These are phyloP conservation scores for Diaporthe aspalathi DNA, from an alignment of 2,329 filamentous ascomycete species.

Conservation along the genomic window DNA sequence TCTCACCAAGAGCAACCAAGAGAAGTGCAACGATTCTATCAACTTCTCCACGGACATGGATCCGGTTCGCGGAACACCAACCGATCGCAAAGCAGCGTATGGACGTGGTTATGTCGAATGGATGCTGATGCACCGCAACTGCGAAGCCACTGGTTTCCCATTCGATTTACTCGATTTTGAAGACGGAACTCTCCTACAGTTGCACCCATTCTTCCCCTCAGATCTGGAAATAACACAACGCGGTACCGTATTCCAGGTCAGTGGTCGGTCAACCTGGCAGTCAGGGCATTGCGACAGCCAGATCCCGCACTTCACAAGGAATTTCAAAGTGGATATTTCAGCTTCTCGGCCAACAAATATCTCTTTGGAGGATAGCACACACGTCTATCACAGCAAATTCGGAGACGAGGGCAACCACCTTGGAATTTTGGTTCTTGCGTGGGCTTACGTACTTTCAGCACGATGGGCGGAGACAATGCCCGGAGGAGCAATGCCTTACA, in stretches of 20 bases:
- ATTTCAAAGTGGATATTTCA: not conserved
- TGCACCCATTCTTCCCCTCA: not conserved
- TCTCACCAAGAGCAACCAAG: too few relatives aligned
- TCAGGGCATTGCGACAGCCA: not conserved
- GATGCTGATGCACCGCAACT: not conserved
- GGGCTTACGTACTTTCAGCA: not conserved
- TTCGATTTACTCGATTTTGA: not conserved
- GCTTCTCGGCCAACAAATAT: not conserved
- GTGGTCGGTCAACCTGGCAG: not conserved
- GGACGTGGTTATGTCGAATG: not conserved
- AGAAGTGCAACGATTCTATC: too few relatives aligned
- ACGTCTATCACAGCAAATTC: not conserved
- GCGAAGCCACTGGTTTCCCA: not conserved
- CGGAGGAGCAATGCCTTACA: not conserved
- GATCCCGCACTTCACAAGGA: not conserved
- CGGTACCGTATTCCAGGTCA: not conserved
- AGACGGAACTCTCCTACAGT: not conserved
- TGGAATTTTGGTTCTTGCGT: not conserved
- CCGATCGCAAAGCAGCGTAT: slow-evolving; percentile 7
- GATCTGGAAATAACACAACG: not conserved
- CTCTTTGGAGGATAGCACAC: not conserved
- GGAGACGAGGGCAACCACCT: not conserved
- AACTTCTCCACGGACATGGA: not conserved
- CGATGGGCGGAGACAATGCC: slow-evolving; percentile 9
- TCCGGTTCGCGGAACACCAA: not conserved